Conservation (phyloP, 495 filamentous ascomycete genomes). For the Hypoxylon trugodes region DNA sequence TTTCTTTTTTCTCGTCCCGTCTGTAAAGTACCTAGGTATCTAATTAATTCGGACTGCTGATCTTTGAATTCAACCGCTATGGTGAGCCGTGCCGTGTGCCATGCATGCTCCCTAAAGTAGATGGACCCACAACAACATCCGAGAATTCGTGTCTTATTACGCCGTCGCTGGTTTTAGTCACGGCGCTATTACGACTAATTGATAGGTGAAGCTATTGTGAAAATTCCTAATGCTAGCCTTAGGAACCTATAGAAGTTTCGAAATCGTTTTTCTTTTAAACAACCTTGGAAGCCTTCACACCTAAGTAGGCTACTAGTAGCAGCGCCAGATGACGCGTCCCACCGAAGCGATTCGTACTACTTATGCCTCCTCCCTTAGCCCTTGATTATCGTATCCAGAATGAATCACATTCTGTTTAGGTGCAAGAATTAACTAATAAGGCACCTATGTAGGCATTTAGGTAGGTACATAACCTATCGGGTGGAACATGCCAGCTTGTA, state of each 20-base stretch:
- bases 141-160: constrained; percentile 12
- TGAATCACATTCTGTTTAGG: not conserved
- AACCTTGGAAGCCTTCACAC: too few species aligned
- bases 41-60: constrained; percentile 19
- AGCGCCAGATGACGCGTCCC: constrained; percentile 29
- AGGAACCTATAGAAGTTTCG: too few species aligned
- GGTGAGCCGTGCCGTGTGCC: constrained; percentile 4
- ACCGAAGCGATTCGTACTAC: constrained; percentile 4
- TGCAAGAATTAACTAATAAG: too few species aligned
- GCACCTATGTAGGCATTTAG: too few species aligned
- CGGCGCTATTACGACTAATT: not conserved
- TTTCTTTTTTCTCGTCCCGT: not conserved
- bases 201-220: too few species aligned
- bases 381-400: too few species aligned
- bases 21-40: too few species aligned
- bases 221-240: too few species aligned
- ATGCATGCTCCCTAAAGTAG: not conserved
- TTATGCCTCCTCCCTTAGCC: not conserved
- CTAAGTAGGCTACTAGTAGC: too few species aligned
- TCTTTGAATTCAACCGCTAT: constrained; percentile 34
- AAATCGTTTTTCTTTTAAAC: too few species aligned
- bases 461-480: too few species aligned
- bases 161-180: constrained; percentile 22
- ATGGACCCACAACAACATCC: not conserved
- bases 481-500: not conserved